Evolutionary conservation across 192 early-diverging fungal species (phyloP).

Genomic region (Pecoramyces ruminantium): DNA sequence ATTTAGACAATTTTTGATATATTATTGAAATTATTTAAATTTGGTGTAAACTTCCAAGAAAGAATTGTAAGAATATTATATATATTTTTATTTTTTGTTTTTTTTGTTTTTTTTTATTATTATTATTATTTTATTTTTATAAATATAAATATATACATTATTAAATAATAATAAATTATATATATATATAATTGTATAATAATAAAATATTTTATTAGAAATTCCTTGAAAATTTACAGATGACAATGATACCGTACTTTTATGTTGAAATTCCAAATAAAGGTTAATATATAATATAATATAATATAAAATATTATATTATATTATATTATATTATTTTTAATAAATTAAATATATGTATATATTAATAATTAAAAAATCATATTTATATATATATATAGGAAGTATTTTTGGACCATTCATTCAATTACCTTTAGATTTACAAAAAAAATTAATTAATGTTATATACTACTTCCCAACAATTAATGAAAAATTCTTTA

Average conservation of each 20-base stretch:
- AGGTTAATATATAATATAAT: not conserved
- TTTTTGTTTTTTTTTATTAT: too few relatives aligned
- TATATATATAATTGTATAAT: too few relatives aligned
- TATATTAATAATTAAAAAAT: too few relatives aligned
- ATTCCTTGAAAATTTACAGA: not conserved
- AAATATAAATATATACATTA: too few relatives aligned
- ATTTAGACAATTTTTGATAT: not conserved
- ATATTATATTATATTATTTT: too few relatives aligned
- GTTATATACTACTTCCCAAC: not conserved
- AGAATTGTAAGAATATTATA: not conserved
- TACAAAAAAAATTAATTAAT: not conserved
- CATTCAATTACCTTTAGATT: not conserved
- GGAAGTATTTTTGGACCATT: not conserved
- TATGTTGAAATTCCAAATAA: not conserved
- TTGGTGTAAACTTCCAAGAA: not conserved
- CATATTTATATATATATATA: too few relatives aligned
- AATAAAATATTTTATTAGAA: too few relatives aligned
- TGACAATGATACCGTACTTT: not conserved
- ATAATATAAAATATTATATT: too few relatives aligned
- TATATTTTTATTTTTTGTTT: too few relatives aligned
- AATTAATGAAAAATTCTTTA: not conserved
- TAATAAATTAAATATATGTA: too few relatives aligned
- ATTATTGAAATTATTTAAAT: not conserved
- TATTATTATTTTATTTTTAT: too few relatives aligned
- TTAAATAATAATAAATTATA: too few relatives aligned